These are phyloP conservation scores for Mucor saturninus DNA, from an alignment of 371 early-diverging fungal genomes.

Conservation along the genomic window DNA sequence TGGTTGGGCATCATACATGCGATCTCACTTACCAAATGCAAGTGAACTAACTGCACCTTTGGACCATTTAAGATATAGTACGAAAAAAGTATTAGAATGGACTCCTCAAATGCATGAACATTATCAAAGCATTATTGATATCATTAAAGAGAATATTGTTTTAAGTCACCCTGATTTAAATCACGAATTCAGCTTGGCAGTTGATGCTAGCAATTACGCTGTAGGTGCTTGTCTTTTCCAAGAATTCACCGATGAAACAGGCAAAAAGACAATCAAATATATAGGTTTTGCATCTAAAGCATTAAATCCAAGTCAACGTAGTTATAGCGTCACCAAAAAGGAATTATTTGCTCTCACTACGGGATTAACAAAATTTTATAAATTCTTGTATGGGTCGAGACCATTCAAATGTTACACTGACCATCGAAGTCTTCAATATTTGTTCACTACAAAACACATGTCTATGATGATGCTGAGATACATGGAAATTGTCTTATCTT, in stretches of 20 bases:
- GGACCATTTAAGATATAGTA: conserved; percentile 21
- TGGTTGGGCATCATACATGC: conserved; percentile 11
- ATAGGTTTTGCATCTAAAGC: conserved; percentile 9
- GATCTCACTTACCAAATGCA: conserved; percentile 15
- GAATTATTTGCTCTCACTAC: not conserved
- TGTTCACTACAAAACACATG: not conserved
- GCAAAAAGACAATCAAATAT: not conserved
- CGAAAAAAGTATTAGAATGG: not conserved
- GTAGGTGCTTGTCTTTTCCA: not conserved
- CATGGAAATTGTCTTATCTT: conserved; percentile 10
- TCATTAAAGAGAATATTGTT: not conserved
- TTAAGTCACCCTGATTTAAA: not conserved
- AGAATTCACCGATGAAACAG: not conserved
- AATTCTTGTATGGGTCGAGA: conserved; percentile 1
- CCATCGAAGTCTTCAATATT: not conserved
- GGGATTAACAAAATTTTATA: conserved; percentile 4
- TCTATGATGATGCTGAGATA: conserved; percentile 4
- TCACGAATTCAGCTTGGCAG: not conserved
- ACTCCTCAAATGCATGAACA: not conserved
- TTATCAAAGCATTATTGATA: conserved; percentile 1
- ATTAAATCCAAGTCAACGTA: conserved; percentile 1
- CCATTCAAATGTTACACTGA: not conserved
- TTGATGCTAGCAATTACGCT: not conserved
- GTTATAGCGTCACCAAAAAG: not conserved
- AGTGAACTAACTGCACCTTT: conserved; percentile 27